Percentiles rank a stretch among this genome's conserved stretches.
These are phyloP conservation scores for Calonectria naviculata DNA, from an alignment of 2,329 filamentous ascomycete genomes.

Conservation along the genomic window DNA sequence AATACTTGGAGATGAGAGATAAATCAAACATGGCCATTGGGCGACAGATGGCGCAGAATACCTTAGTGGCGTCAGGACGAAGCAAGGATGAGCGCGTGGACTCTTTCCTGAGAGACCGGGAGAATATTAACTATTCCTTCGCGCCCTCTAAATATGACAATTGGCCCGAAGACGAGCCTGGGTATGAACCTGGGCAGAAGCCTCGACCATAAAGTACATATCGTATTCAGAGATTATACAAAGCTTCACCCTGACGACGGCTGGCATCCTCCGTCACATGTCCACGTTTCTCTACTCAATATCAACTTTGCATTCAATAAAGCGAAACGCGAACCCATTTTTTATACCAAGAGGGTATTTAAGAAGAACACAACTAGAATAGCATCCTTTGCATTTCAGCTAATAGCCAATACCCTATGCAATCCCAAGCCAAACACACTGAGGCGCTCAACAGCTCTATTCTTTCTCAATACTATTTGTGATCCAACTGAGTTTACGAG, in stretches of 20 bases:
- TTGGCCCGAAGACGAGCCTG: slow-evolving; percentile 6
- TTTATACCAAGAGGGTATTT: neutral
- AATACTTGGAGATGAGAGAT: slow-evolving; percentile 74
- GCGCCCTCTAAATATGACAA: slow-evolving; percentile 44
- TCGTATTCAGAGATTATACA: neutral
- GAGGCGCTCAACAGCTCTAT: too few relatives aligned
- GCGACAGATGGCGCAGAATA: slow-evolving; percentile 65
- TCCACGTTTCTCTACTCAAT: neutral
- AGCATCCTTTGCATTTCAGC: neutral
- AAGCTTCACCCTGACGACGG: neutral
- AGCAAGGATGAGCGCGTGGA: slow-evolving; percentile 76
- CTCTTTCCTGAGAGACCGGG: slow-evolving; percentile 80
- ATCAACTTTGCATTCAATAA: neutral
- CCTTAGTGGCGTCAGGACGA: slow-evolving; percentile 62
- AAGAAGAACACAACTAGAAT: neutral
- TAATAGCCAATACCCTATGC: neutral
- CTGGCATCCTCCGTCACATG: neutral
- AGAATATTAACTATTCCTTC: slow-evolving; percentile 55
- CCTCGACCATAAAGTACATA: slow-evolving; percentile 7
- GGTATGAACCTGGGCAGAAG: slow-evolving; percentile 1
- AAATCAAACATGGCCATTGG: slow-evolving; percentile 74
- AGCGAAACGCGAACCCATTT: neutral
- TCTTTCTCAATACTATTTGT: too few relatives aligned
- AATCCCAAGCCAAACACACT: too few relatives aligned
- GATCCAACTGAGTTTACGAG: too few relatives aligned